Percentiles rank a stretch among this genome's conserved stretches.
Evolutionary conservation across 2,329 filamentous ascomycete species (phyloP).

Genomic region (Polychaeton citri): DNA sequence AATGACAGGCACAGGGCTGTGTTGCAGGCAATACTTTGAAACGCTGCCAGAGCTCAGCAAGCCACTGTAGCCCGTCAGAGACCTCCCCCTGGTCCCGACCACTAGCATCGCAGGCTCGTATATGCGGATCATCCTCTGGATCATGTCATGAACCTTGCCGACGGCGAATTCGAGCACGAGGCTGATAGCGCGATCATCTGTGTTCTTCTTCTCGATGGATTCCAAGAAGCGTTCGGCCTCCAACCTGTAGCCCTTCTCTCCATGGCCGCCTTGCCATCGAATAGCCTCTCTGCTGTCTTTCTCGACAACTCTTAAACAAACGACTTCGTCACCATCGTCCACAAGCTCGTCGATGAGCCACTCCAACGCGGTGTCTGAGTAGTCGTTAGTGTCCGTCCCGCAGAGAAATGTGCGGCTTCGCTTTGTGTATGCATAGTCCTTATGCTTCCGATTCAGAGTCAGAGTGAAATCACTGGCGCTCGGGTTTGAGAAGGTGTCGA

Average conservation of each 20-base stretch:
- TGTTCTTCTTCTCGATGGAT: constrained; percentile 67
- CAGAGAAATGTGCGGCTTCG: constrained; percentile 81
- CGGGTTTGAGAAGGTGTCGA: constrained; percentile 58
- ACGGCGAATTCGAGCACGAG: constrained; percentile 77
- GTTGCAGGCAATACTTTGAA: constrained; percentile 88
- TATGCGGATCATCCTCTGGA: constrained; percentile 81
- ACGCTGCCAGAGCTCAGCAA: constrained; percentile 70
- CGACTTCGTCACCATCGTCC: constrained; percentile 85
- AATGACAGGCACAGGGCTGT: constrained; percentile 84
- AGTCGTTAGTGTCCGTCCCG: constrained; percentile 79
- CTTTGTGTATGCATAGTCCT: constrained; percentile 68
- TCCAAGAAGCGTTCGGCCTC: constrained; percentile 65
- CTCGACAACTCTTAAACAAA: constrained; percentile 79
- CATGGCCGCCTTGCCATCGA: constrained; percentile 29
- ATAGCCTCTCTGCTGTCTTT: constrained; percentile 57
- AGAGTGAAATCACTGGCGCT: constrained; percentile 60
- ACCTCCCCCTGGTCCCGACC: constrained; percentile 76
- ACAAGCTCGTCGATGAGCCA: constrained; percentile 88
- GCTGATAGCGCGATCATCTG: constrained; percentile 69
- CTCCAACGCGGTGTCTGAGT: constrained; percentile 82
- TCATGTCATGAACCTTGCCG: constrained; percentile 79
- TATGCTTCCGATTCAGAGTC: constrained; percentile 74
- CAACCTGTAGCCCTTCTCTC: constrained; percentile 48
- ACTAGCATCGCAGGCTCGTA: constrained; percentile 86
- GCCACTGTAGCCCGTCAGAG: constrained; percentile 73